These are phyloP conservation scores for Scleromitrula shiraiana DNA, from an alignment of 2,329 filamentous ascomycete genomes.

Conservation along the genomic window DNA sequence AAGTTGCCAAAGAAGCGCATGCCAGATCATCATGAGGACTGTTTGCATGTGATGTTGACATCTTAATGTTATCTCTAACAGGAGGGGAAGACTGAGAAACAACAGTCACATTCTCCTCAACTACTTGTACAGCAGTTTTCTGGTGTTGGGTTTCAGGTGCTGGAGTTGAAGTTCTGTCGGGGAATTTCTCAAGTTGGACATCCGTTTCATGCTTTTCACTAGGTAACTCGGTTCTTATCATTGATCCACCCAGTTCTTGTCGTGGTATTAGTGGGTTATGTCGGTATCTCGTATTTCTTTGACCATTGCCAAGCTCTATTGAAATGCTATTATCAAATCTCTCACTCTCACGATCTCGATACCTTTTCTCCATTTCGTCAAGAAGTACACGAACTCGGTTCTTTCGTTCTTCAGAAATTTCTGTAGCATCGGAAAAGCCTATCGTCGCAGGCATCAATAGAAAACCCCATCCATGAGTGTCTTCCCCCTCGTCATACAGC, in stretches of 20 bases:
- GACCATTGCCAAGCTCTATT: background rate
- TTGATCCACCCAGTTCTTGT: background rate
- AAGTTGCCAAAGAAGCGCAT: background rate
- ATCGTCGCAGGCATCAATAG: conserved; percentile 4
- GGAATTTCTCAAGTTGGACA: background rate
- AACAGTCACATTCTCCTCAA: no score
- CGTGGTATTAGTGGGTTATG: background rate
- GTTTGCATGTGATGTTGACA: no score
- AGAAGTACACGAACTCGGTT: conserved; percentile 2
- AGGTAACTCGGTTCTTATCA: background rate
- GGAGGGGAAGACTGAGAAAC: no score
- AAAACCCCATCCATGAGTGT: conserved; percentile 2
- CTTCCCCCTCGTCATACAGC: conserved; percentile 7
- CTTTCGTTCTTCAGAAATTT: conserved; percentile 8
- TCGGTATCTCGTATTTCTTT: background rate
- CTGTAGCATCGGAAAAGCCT: conserved; percentile 2
- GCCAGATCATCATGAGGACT: background rate
- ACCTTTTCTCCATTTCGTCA: conserved; percentile 1
- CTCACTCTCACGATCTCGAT: background rate
- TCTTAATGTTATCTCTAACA: no score
- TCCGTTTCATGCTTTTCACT: background rate
- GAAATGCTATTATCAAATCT: background rate
- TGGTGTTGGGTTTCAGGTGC: no score
- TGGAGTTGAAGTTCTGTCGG: background rate
- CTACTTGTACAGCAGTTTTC: no score